Evolutionary conservation across 2,329 filamentous ascomycete genomes (phyloP), one percentile per base, ranked within the genome.

Genomic region (Teratosphaeriaceae sp.): DNA sequence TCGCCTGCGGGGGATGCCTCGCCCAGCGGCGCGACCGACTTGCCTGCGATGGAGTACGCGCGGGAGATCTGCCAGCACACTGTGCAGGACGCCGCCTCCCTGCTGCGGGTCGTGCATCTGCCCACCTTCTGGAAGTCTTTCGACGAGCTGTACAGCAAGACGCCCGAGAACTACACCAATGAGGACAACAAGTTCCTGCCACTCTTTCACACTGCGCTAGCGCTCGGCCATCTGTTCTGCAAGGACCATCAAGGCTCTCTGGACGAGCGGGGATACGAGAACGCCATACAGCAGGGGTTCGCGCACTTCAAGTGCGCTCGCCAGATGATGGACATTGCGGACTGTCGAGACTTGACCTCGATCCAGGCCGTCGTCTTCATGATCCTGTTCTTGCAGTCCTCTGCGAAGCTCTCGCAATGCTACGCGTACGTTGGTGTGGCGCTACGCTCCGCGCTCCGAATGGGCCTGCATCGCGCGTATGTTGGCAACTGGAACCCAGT

Each of bases 51-150:
- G 54, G 70, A 74, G 34, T 68, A 76, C 42, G 79, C 79, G 19
- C 68, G 67, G 24, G 65, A 72, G 43, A 63, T 83, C 27, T 80
- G 78, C 59, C 70, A 73, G 42, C 75, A 74, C 57, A 75, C 79
- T 20, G 64, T 84, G 19, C 73, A 81, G 44, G 78, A 84, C 58
- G 78, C 77, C 22, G 75, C 78, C 50, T 72, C 76, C 19, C 65
- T 84, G 41, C 72, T 84, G 62, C 79, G 85, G 27, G 82, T 90
- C 43, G 77, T 94, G 4, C 88, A 96, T 58, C 72, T 85, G 38
- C 89, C 89, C 0, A 79, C 79, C 0, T 96, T 95, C 60, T 88
- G 84, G 65, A 75, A 78, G 45, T 80, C 79, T 55, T 75, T 95
- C 49, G 82, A 95, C 52, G 76, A 76, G 42, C 74, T 96, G 29